These are phyloP conservation scores for Aegilops tauschii DNA, from an alignment of 176 grass and related monocot species.

Conservation along the genomic window DNA sequence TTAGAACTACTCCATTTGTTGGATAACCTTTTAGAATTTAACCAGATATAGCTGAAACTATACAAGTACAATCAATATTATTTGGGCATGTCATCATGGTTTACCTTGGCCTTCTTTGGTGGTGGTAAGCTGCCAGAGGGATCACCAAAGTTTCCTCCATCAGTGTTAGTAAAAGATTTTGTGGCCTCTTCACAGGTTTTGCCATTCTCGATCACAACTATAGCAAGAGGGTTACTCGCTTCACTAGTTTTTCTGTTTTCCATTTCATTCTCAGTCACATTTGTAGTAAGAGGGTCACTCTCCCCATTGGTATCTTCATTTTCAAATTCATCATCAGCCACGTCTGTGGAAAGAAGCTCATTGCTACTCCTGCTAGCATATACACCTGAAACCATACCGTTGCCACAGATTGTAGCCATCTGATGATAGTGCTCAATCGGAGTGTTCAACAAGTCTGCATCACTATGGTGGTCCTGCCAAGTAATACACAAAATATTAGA, in stretches of 20 bases:
- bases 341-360: background rate
- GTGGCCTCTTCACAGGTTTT: background rate
- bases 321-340: background rate
- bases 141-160: background rate
- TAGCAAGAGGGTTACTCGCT: background rate
- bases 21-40: background rate
- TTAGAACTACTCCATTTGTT: background rate
- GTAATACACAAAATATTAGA: background rate
- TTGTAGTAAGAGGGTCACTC: background rate
- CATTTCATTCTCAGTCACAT: background rate
- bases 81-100: background rate
- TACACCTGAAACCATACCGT: background rate
- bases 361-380: background rate
- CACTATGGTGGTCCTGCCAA: constrained; percentile 7
- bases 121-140: background rate
- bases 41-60: constrained; percentile 1
- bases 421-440: constrained; percentile 2
- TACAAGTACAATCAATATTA: background rate
- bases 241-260: background rate
- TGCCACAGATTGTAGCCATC: constrained; percentile 8
- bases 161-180: background rate
- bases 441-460: constrained; percentile 4
- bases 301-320: background rate
- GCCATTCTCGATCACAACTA: background rate
- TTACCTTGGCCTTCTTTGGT: constrained; percentile 26